Evolutionary conservation across 495 filamentous ascomycete genomes (phyloP).

Genomic region (Daldinia concentrica): DNA sequence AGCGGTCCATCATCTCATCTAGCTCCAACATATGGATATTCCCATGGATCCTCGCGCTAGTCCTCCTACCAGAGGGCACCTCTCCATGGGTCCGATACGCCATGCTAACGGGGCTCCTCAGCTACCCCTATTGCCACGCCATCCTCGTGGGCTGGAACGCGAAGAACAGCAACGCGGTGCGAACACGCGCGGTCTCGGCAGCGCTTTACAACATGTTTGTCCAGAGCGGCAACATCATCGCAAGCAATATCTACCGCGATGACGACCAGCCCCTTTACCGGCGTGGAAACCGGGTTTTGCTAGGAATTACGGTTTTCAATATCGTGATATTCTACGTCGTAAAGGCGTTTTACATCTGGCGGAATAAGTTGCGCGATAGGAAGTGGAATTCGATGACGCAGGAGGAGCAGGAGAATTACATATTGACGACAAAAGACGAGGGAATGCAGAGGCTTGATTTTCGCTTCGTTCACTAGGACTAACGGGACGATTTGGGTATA

Average conservation of each 20-base stretch:
- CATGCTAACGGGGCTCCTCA: slow-evolving; percentile 62
- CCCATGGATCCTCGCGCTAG: slow-evolving; percentile 62
- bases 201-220: slow-evolving; percentile 60
- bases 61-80: slow-evolving; percentile 49
- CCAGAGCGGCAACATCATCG: slow-evolving; percentile 60
- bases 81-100: slow-evolving; percentile 64
- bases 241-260: slow-evolving; percentile 63
- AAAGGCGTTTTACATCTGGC: slow-evolving; percentile 54
- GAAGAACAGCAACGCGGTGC: slow-evolving; percentile 68
- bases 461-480: slow-evolving; percentile 26
- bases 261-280: slow-evolving; percentile 64
- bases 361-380: slow-evolving; percentile 47
- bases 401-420: slow-evolving; percentile 50
- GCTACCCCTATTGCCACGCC: slow-evolving; percentile 69
- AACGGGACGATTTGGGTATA: neutral
- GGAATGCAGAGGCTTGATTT: slow-evolving; percentile 40
- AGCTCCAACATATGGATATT: slow-evolving; percentile 65
- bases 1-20: slow-evolving; percentile 63
- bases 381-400: slow-evolving; percentile 52
- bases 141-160: slow-evolving; percentile 69
- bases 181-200: slow-evolving; percentile 67
- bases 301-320: slow-evolving; percentile 56
- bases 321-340: slow-evolving; percentile 47
- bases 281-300: slow-evolving; percentile 60
- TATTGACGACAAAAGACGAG: slow-evolving; percentile 35